Percentiles rank a stretch among this genome's conserved stretches.
These are phyloP conservation scores for Chenopodium berlandieri DNA, from an alignment of 148 eudicot species.

Conservation along the genomic window DNA sequence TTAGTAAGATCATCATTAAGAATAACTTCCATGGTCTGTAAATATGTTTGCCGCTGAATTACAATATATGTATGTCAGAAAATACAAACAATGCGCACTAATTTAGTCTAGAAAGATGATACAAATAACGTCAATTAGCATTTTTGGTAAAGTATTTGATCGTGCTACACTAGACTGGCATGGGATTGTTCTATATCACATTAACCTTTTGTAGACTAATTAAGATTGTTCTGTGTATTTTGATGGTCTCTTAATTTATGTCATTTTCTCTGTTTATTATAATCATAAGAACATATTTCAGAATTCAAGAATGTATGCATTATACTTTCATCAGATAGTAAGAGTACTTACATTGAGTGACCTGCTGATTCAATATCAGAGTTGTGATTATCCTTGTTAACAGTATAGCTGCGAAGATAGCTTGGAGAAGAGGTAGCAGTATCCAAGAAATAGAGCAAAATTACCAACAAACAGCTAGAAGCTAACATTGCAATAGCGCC, in stretches of 20 bases:
- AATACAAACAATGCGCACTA: no score
- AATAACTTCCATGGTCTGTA: not conserved
- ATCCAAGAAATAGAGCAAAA: slow-evolving; percentile 29
- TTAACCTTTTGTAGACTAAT: not conserved
- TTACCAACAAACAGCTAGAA: slow-evolving; percentile 38
- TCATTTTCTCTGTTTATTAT: no score
- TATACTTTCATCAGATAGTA: no score
- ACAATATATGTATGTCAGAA: not conserved
- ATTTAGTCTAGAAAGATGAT: no score
- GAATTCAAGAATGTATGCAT: not conserved
- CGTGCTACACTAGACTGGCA: no score
- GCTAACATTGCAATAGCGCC: slow-evolving; percentile 67
- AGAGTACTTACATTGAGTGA: not conserved
- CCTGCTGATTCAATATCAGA: slow-evolving; percentile 20
- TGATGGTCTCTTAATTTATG: not conserved
- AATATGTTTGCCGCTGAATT: not conserved
- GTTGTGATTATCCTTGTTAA: not conserved
- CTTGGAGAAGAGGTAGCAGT: slow-evolving; percentile 20
- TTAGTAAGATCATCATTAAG: not conserved
- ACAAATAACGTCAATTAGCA: no score
- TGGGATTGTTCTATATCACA: no score
- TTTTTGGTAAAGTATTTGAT: no score
- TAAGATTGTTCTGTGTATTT: not conserved
- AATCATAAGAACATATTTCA: no score
- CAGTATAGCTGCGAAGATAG: slow-evolving; percentile 4